phyloP scores from a whole-genome alignment of 202 grass and related monocot species.

The Zoysia matrella region DNA sequence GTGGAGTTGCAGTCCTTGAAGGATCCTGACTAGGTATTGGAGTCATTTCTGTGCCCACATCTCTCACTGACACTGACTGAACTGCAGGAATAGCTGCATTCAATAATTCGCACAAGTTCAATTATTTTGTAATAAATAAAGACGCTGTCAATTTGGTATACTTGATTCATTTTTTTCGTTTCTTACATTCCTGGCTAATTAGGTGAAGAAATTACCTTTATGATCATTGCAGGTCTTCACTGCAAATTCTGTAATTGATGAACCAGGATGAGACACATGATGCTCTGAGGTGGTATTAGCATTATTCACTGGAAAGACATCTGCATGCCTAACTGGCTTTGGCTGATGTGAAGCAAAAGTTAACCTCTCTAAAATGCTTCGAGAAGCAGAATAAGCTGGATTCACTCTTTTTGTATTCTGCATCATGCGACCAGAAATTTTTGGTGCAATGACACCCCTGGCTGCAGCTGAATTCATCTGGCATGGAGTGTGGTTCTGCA shows the following conservation, averaged over 20 bases:
- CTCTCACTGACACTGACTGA: slow-evolving; percentile 70
- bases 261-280: slow-evolving; percentile 34
- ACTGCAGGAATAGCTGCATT: slow-evolving; percentile 52
- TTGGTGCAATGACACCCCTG: slow-evolving; percentile 44
- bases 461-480: slow-evolving; percentile 51
- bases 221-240: slow-evolving; percentile 43
- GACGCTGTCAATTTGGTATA: not conserved
- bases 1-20: slow-evolving; percentile 72
- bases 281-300: slow-evolving; percentile 6
- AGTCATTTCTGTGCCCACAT: slow-evolving; percentile 97
- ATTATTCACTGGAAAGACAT: slow-evolving; percentile 45
- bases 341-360: slow-evolving; percentile 71
- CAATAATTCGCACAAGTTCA: slow-evolving; percentile 10
- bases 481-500: slow-evolving; percentile 41
- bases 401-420: slow-evolving; percentile 64
- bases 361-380: slow-evolving; percentile 69
- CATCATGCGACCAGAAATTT: slow-evolving; percentile 39
- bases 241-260: slow-evolving; percentile 31
- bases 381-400: slow-evolving; percentile 49
- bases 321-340: slow-evolving; percentile 46
- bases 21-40: slow-evolving; percentile 88
- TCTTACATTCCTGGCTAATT: not conserved
- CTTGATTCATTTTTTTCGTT: slow-evolving; percentile 1
- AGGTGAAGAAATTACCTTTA: slow-evolving; percentile 58
- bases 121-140: not conserved